Base-by-base conservation (phyloP, 176 grass and related monocot species). In the Pharus latifolius region DNA sequence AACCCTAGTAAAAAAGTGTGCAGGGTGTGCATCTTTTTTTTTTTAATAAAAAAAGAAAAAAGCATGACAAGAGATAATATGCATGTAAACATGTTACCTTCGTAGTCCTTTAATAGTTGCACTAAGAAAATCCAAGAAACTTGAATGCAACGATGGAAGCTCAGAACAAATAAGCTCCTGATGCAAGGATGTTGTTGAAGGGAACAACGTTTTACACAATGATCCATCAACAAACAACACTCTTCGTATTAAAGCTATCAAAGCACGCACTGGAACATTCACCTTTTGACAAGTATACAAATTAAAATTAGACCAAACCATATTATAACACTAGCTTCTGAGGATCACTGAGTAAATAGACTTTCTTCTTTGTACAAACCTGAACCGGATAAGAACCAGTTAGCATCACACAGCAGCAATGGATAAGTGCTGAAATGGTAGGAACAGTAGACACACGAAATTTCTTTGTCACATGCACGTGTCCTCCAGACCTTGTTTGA, bases 101-200 rank as follows among this genome's bases (percentile, higher is more conserved):
- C 79, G 59, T 53, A 88, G 59, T 83, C 84, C 94, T 84, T 93
- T 98, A 65, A 90, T 88, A 59, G 73, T 77, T 56, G 89, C 77
- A 78, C 77, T 80, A 41, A 98, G 83, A 72, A 98, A 88, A 87
- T 93, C 83, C 70, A 98, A 80, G 67, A 81, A 70, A 40, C 73
- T 48, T 20, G 81, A 75, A 85, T 90, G 94, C 42, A 96, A 64
- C 61, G 77, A 52, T 11, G 89, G 88, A 82, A 96, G 86, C 65
- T 93, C 88, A 70, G 67, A 85, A 79, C 84, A 90, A 41, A 98
- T 74, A 83, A 98, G 86, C 78, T 98, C 87, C 88, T 98, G 94
- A 66, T 98, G 85, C 78, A 98, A 87, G 43, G 83, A 78, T 56
- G 94, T 98, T 58, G 94, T 90, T 60, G 88, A 93, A 55, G 78